These are phyloP conservation scores for Theileria annulata DNA, from an alignment of 169 alveolate genomes.

Conservation along the genomic window DNA sequence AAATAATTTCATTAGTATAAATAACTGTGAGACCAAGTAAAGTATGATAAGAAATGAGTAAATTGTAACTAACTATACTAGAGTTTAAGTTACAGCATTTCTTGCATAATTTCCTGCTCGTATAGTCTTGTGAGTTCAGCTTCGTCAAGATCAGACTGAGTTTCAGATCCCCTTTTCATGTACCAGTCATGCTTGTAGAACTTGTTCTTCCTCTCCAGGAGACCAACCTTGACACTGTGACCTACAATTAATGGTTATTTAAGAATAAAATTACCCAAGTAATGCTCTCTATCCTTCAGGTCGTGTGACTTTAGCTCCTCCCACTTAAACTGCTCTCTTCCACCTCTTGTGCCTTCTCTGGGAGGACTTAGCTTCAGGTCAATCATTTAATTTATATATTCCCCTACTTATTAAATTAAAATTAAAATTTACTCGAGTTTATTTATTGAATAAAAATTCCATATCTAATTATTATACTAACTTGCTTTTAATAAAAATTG, in stretches of 20 bases:
- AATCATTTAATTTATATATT: slow-evolving; percentile 12
- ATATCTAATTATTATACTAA: too few species aligned
- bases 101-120: slow-evolving; percentile 64
- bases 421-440: not conserved
- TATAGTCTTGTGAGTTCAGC: slow-evolving; percentile 31
- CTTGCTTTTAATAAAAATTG: not conserved
- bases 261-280: slow-evolving; percentile 40
- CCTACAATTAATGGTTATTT: slow-evolving; percentile 5
- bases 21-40: not conserved
- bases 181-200: slow-evolving; percentile 66
- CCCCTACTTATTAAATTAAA: not conserved
- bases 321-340: slow-evolving; percentile 65
- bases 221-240: slow-evolving; percentile 59
- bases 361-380: slow-evolving; percentile 63
- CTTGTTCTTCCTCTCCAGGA: slow-evolving; percentile 33
- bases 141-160: slow-evolving; percentile 6
- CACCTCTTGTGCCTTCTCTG: slow-evolving; percentile 60
- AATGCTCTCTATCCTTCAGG: slow-evolving; percentile 53
- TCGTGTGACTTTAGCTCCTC: slow-evolving; percentile 42
- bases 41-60: too few species aligned
- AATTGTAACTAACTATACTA: not conserved
- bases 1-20: not conserved
- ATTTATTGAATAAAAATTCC: not conserved
- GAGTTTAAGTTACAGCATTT: slow-evolving; percentile 61
- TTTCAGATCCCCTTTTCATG: slow-evolving; percentile 8